Evolutionary conservation across 108 stramenopile species (phyloP), one percentile per base, ranked within the genome.

Genomic region (Mayamaea pseudoterrestris): DNA sequence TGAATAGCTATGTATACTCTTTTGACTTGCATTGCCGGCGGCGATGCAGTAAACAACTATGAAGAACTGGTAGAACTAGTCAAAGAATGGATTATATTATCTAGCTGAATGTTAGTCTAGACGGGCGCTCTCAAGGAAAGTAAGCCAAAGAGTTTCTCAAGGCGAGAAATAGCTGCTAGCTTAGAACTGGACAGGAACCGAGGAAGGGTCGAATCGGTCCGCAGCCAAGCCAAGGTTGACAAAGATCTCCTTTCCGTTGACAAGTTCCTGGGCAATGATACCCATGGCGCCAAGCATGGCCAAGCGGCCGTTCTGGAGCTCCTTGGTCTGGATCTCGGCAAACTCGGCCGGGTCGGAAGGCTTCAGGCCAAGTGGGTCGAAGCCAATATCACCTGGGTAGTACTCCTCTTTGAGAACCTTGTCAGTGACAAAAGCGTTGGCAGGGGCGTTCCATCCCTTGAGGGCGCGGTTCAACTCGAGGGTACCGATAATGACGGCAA

Each of bases 231-330:
- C 58, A 54, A 74, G 23, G 32, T 32, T 64, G 71, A 35, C 37
- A 14, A 54, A 65, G 61, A 80, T 72, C 43, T 53, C 71, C 68
- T 80, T 70, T 56, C 74, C 73, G 47, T 76, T 60, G n/a, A 69
- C 61, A 35, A 76, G 66, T 66, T 87, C 85, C 51, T 87, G 85
- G 7, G 68, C 81, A 35, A 76, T n/a, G 40, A 79, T 68, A 26
- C 82, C 82, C 30, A 75, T 75, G 31, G 58, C 69, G 32, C 62
- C 82, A 34, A 84, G 55, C 82, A 81, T 78, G 22, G 88, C 88
- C 57, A 90, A 72, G 56, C 83, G 78, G 32, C 87, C 83, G 53
- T 90, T 80, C 57, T 85, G 80, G 22, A 90, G 75, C 58, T 90
- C 87, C 87, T 90, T 90, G 47, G 83, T 85, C 28, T 65, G 64